phyloP scores from a whole-genome alignment of 2,329 filamentous ascomycete genomes.

The Ascochyta lentis region DNA sequence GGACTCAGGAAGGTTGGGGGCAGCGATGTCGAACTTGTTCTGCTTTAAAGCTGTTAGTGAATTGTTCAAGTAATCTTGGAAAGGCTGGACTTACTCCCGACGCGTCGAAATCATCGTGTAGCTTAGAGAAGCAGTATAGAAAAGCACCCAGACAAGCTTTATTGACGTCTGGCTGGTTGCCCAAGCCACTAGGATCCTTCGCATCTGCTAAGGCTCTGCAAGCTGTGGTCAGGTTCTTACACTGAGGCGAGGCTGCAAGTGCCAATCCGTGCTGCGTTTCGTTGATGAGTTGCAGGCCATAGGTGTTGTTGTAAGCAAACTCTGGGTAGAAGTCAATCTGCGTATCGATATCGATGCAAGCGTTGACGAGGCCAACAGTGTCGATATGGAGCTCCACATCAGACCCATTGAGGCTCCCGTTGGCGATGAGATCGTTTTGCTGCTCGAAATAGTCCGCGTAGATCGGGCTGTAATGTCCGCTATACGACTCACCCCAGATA shows the following conservation, averaged over 20 bases:
- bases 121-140: constrained; percentile 57
- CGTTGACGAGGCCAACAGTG: constrained; percentile 54
- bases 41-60: constrained; percentile 6
- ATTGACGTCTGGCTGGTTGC: constrained; percentile 35
- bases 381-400: constrained; percentile 47
- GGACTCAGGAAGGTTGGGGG: not conserved
- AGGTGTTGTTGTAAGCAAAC: constrained; percentile 64
- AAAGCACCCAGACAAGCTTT: constrained; percentile 59
- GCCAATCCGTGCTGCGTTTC: constrained; percentile 21
- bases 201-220: not conserved
- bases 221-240: constrained; percentile 29
- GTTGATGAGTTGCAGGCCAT: constrained; percentile 58
- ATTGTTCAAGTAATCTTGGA: not conserved
- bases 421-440: constrained; percentile 60
- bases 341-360: constrained; percentile 54
- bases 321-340: constrained; percentile 55
- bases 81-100: constrained; percentile 44
- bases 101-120: constrained; percentile 36
- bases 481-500: constrained; percentile 53
- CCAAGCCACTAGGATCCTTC: constrained; percentile 47
- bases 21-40: constrained; percentile 35
- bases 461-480: constrained; percentile 61
- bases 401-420: constrained; percentile 36
- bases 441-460: constrained; percentile 60
- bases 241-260: not conserved